These are phyloP conservation scores for Heritiera littoralis DNA, from an alignment of 345 rosid species.

Conservation along the genomic window DNA sequence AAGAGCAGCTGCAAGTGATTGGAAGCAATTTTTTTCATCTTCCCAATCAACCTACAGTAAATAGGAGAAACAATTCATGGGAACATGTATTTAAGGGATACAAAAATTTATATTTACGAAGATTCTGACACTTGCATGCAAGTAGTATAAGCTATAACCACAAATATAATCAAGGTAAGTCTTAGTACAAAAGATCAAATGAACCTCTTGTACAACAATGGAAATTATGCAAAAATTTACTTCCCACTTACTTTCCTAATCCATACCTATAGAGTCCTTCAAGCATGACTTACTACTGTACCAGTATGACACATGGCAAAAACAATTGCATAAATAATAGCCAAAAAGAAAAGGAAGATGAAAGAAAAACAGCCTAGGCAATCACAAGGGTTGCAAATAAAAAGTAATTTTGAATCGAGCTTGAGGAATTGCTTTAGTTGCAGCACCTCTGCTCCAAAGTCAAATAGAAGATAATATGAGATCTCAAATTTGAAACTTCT, in stretches of 20 bases:
- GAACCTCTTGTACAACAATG: background rate
- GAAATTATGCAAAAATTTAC: background rate
- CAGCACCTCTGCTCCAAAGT: background rate
- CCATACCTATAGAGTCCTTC: background rate
- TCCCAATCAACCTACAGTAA: slow-evolving; percentile 81
- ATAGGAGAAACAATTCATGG: slow-evolving; percentile 9
- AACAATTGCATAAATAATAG: background rate
- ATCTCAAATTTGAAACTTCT: background rate
- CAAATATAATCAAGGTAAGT: background rate
- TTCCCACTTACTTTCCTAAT: background rate
- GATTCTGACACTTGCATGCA: background rate
- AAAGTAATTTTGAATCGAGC: background rate
- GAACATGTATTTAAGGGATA: background rate
- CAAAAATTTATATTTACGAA: background rate
- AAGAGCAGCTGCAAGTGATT: slow-evolving; percentile 82
- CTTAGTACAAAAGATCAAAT: background rate
- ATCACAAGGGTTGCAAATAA: background rate
- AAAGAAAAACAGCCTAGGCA: background rate
- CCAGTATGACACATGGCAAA: background rate
- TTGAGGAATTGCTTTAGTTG: background rate
- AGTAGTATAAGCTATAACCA: background rate
- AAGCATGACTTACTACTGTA: background rate
- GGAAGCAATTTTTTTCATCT: slow-evolving; percentile 79
- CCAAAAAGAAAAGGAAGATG: background rate
- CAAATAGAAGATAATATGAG: background rate